Percentiles rank a stretch among this genome's conserved stretches.
Evolutionary conservation across 2,329 filamentous ascomycete genomes (phyloP).

Genomic region (Teratosphaeria epicoccoides): DNA sequence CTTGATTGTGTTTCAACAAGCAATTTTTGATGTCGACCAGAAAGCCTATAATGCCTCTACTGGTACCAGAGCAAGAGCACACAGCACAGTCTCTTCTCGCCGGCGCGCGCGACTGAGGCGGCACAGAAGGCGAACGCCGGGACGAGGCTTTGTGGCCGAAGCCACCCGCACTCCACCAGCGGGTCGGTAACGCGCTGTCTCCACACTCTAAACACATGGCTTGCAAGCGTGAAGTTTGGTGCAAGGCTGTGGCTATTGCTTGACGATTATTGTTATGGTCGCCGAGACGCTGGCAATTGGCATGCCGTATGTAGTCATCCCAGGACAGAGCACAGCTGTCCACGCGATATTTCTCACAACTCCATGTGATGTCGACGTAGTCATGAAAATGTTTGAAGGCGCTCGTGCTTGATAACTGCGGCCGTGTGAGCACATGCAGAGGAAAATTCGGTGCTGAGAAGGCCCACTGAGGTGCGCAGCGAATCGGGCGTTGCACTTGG

Average conservation of each 20-base stretch:
- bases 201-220: not conserved
- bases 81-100: not conserved
- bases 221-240: not conserved
- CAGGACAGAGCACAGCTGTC: too few relatives aligned
- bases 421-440: not conserved
- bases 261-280: too few relatives aligned
- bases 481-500: constrained; percentile 43
- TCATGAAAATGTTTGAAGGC: too few relatives aligned
- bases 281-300: too few relatives aligned
- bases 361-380: too few relatives aligned
- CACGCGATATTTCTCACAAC: too few relatives aligned
- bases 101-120: not conserved
- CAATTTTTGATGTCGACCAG: not conserved
- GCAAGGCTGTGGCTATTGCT: not conserved
- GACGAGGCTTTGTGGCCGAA: not conserved
- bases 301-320: too few relatives aligned
- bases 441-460: not conserved
- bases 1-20: not conserved
- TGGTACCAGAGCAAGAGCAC: not conserved
- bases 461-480: not conserved
- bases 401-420: too few relatives aligned
- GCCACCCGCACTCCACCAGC: not conserved
- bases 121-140: not conserved
- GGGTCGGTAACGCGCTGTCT: not conserved
- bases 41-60: not conserved